Conservation (phyloP, 176 grass and related monocot genomes). For the Oropetium thomaeum region DNA sequence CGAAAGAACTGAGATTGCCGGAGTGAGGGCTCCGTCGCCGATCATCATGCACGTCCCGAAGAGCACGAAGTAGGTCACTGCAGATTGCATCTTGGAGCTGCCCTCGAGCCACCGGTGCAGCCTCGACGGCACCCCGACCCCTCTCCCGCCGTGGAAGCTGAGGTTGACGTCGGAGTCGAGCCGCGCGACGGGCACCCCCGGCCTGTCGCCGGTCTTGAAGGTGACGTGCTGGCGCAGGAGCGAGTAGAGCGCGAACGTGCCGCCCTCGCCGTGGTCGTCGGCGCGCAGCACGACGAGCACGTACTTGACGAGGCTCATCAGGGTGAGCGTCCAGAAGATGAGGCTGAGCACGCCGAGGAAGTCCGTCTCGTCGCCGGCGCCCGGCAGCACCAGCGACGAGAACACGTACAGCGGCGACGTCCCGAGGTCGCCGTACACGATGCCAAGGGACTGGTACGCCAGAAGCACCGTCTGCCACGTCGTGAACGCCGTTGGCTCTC, state of each 20-base stretch:
- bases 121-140: background rate
- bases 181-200: constrained; percentile 27
- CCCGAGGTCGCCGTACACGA: constrained; percentile 66
- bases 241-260: constrained; percentile 76
- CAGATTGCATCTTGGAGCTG: constrained; percentile 24
- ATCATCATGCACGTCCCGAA: constrained; percentile 70
- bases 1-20: constrained; percentile 78
- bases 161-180: constrained; percentile 44
- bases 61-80: constrained; percentile 49
- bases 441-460: constrained; percentile 58
- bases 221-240: constrained; percentile 51
- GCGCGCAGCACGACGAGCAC: constrained; percentile 51
- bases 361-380: constrained; percentile 39
- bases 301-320: constrained; percentile 63
- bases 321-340: constrained; percentile 62
- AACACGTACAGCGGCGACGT: constrained; percentile 74
- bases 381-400: constrained; percentile 45
- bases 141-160: constrained; percentile 38
- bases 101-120: constrained; percentile 42
- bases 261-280: constrained; percentile 73
- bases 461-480: constrained; percentile 35
- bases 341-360: constrained; percentile 58
- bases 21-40: constrained; percentile 66
- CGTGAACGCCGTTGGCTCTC: constrained; percentile 38
- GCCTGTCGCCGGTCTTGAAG: constrained; percentile 55